phyloP scores from a whole-genome alignment of 1,284 basidiomycete species.

The Microbotryomycetes sp. region DNA sequence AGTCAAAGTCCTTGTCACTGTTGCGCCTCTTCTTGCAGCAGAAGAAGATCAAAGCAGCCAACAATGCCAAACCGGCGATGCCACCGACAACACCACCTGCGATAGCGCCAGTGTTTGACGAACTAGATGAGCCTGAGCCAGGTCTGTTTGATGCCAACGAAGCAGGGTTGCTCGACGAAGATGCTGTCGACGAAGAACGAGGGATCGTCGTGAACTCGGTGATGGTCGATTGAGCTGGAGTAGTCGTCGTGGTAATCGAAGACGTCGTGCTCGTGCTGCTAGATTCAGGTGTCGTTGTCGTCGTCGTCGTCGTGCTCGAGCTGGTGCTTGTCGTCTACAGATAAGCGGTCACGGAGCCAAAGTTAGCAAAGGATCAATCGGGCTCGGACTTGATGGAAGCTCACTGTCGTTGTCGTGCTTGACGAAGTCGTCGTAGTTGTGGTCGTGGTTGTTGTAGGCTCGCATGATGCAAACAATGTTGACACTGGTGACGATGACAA shows the following conservation, averaged over 20 bases:
- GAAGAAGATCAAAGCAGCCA: constrained; percentile 39
- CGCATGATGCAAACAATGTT: constrained; percentile 6
- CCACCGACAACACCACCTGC: constrained; percentile 44
- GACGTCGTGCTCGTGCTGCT: background rate
- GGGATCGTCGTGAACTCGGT: background rate
- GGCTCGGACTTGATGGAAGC: background rate
- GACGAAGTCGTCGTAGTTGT: constrained; percentile 1
- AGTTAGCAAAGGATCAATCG: background rate
- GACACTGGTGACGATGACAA: constrained; percentile 12
- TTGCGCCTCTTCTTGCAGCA: constrained; percentile 36
- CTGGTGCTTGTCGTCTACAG: background rate
- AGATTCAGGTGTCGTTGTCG: background rate
- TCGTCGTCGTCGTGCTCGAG: constrained; percentile 1
- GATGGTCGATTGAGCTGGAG: background rate
- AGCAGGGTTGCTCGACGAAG: constrained; percentile 4
- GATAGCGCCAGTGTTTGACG: constrained; percentile 41
- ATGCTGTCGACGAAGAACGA: background rate
- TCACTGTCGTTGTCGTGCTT: background rate
- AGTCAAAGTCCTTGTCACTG: background rate
- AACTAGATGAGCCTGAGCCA: background rate
- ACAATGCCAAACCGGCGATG: constrained; percentile 38
- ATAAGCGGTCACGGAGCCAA: background rate
- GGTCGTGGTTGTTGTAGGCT: background rate
- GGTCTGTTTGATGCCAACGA: constrained; percentile 1
- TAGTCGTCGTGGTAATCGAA: background rate